Percentiles rank a stretch among this genome's conserved stretches.
These are phyloP conservation scores for Phytopythium kandeliae DNA, from an alignment of 352 stramenopile species.

Conservation along the genomic window DNA sequence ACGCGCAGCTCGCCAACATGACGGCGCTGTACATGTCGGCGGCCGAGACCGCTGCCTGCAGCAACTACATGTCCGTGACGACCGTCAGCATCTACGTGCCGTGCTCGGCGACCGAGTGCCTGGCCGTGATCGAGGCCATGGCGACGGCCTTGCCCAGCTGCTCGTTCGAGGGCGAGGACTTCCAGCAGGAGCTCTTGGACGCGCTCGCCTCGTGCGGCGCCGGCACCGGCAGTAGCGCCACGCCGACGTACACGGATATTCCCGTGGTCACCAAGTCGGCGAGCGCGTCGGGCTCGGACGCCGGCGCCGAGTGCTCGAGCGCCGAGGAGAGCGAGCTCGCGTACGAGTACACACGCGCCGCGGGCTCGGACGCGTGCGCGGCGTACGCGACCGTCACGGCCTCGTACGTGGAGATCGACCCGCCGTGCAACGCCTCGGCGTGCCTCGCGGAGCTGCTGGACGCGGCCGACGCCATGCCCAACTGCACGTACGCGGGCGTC, in stretches of 20 bases:
- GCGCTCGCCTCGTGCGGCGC: background rate
- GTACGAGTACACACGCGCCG: background rate
- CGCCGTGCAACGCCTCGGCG: constrained; percentile 9
- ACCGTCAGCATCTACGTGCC: constrained; percentile 16
- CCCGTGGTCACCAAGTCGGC: background rate
- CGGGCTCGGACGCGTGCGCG: background rate
- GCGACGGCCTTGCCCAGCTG: constrained; percentile 16
- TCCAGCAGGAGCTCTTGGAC: constrained; percentile 20
- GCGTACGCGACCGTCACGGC: constrained; percentile 20
- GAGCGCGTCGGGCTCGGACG: background rate
- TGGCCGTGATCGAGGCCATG: constrained; percentile 12
- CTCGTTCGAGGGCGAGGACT: constrained; percentile 18
- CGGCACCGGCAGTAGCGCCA: constrained; percentile 5
- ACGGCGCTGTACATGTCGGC: constrained; percentile 13
- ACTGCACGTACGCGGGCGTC: constrained; percentile 9
- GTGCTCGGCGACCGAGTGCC: constrained; percentile 16
- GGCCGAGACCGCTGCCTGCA: constrained; percentile 15
- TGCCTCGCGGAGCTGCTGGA: constrained; percentile 9
- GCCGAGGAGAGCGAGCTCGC: constrained; percentile 4
- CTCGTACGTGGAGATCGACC: constrained; percentile 10
- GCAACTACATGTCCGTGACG: constrained; percentile 13
- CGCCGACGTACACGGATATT: constrained; percentile 7
- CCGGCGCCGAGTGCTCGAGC: constrained; percentile 6
- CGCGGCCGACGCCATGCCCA: constrained; percentile 9
- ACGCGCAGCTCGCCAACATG: background rate